Conservation (phyloP, 1,284 basidiomycete species). For the Phaffia rhodozyma region DNA sequence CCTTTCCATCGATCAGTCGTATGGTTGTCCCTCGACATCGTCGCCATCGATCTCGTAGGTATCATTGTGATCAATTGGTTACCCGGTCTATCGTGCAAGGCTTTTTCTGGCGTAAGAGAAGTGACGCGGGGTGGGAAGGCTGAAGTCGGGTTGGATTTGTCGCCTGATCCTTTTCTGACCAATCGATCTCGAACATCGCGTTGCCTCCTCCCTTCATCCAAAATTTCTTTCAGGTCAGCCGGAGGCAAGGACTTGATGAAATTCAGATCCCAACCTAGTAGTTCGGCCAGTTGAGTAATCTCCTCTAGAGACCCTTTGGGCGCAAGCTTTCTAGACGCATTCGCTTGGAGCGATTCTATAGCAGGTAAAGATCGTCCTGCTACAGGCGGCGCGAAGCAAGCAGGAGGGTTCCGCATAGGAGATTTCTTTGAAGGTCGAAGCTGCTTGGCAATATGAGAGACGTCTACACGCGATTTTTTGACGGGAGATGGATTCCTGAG, state of each 20-base stretch:
- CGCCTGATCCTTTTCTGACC: not conserved
- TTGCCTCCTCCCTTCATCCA: constrained; percentile 3
- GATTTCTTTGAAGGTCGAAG: constrained; percentile 5
- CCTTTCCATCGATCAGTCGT: constrained; percentile 40
- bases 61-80: too few relatives aligned
- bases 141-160: not conserved
- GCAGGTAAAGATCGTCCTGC: constrained; percentile 21
- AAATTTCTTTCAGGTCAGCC: constrained; percentile 3
- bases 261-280: constrained; percentile 25
- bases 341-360: not conserved
- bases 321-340: not conserved
- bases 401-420: not conserved
- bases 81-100: too few relatives aligned
- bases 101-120: not conserved
- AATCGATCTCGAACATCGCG: constrained; percentile 20
- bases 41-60: too few relatives aligned
- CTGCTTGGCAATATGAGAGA: constrained; percentile 3
- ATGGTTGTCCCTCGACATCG: constrained; percentile 33
- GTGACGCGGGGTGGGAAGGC: not conserved
- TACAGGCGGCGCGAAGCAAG: not conserved
- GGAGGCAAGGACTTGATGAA: constrained; percentile 24
- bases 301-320: constrained; percentile 22
- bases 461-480: constrained; percentile 15
- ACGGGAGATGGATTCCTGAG: not conserved
- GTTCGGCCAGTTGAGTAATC: constrained; percentile 27